phyloP scores from a whole-genome alignment of 2,329 filamentous ascomycete species.

The Xylariaceae sp. region DNA sequence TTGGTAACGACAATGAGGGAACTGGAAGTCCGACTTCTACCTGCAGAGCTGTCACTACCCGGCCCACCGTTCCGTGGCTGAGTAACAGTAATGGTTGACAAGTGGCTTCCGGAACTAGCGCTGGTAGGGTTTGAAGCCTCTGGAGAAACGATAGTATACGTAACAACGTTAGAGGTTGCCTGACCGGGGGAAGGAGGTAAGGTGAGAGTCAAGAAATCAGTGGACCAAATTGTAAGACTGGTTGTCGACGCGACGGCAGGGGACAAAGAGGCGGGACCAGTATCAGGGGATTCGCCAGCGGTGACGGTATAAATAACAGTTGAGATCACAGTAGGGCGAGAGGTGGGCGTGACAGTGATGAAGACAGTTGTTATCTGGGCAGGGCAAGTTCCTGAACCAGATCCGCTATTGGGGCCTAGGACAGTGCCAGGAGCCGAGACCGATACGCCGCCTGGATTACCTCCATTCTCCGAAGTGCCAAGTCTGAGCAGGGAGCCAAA shows the following conservation, averaged over 20 bases:
- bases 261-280: conserved; percentile 21
- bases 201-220: conserved; percentile 28
- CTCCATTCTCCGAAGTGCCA: conserved; percentile 9
- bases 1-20: conserved; percentile 10
- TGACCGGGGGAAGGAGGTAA: conserved; percentile 22
- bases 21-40: conserved; percentile 3
- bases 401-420: conserved; percentile 6
- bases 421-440: conserved; percentile 36
- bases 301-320: conserved; percentile 32
- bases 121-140: conserved; percentile 7
- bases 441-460: conserved; percentile 11
- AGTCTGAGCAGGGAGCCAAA: background rate
- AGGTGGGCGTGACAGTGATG: conserved; percentile 40
- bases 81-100: conserved; percentile 15
- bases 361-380: conserved; percentile 42
- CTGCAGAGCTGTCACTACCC: conserved; percentile 2
- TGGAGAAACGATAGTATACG: conserved; percentile 27
- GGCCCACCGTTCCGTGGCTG: conserved; percentile 8
- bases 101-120: conserved; percentile 4
- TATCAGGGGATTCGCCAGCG: conserved; percentile 21
- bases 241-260: conserved; percentile 18
- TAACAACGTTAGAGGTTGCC: conserved; percentile 18
- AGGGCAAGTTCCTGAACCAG: conserved; percentile 35
- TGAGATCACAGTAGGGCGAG: conserved; percentile 27
- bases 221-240: conserved; percentile 24